Evolutionary conservation across 2,329 filamentous ascomycete genomes (phyloP).

Genomic region (Pseudodiploospora longispora): DNA sequence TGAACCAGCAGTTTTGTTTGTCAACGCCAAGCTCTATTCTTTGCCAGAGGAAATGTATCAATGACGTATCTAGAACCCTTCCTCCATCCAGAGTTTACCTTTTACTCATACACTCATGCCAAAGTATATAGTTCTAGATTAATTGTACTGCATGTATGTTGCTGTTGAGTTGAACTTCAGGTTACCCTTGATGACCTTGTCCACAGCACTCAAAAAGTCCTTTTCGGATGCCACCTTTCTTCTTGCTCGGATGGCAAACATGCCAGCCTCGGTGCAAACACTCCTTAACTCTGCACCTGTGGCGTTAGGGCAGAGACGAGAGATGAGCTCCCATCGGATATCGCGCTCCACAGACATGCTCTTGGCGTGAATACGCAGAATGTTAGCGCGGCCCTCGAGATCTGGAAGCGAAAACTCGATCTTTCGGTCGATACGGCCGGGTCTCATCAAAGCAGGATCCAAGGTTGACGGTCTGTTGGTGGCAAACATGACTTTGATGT

Average conservation of each 20-base stretch:
- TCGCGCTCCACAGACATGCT: conserved; percentile 99
- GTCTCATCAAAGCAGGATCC: conserved; percentile 94
- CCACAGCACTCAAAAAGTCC: conserved; percentile 94
- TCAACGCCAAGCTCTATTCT: conserved; percentile 10
- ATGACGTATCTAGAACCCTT: conserved; percentile 15
- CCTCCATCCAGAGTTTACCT: conserved; percentile 12
- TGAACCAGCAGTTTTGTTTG: not conserved
- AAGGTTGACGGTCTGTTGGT: conserved; percentile 94
- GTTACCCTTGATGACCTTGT: conserved; percentile 99
- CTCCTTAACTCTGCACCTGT: conserved; percentile 93
- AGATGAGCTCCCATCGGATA: conserved; percentile 98
- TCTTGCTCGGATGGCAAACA: conserved; percentile 92
- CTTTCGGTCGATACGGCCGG: conserved; percentile 95
- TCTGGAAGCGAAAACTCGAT: conserved; percentile 98
- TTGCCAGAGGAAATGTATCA: conserved; percentile 11
- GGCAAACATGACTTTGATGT: conserved; percentile 99
- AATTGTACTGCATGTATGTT: conserved; percentile 99
- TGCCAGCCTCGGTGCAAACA: conserved; percentile 95
- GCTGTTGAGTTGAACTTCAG: conserved; percentile 99
- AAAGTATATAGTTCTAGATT: conserved; percentile 30
- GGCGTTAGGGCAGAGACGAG: conserved; percentile 90
- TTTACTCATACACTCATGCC: conserved; percentile 27
- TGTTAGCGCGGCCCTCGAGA: conserved; percentile 94
- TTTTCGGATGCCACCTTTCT: conserved; percentile 98
- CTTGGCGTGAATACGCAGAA: conserved; percentile 97